Percentiles rank a stretch among this genome's conserved stretches.
Evolutionary conservation across 2,329 filamentous ascomycete genomes (phyloP).

Genomic region (Fusarium subglutinans): DNA sequence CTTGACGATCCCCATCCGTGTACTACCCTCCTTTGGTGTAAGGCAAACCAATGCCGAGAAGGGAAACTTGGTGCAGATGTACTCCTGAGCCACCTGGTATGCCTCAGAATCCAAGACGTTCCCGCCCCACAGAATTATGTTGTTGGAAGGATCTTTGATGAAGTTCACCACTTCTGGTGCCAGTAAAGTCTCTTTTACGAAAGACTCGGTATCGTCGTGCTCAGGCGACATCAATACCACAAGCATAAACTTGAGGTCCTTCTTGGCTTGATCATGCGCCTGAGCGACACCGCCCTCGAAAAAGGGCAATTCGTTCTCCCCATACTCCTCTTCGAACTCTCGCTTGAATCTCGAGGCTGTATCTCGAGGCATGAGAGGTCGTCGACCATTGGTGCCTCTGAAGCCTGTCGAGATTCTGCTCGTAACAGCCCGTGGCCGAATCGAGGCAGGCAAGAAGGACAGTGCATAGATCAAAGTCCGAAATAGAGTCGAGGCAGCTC

Average conservation of each 20-base stretch:
- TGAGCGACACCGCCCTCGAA: slow-evolving; percentile 91
- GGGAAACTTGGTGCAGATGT: slow-evolving; percentile 91
- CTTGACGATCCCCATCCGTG: slow-evolving; percentile 89
- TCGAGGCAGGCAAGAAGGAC: slow-evolving; percentile 77
- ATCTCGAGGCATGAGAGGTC: slow-evolving; percentile 84
- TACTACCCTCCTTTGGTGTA: slow-evolving; percentile 83
- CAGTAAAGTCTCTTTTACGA: slow-evolving; percentile 84
- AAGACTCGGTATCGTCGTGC: slow-evolving; percentile 88
- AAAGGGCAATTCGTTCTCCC: slow-evolving; percentile 75
- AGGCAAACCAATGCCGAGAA: slow-evolving; percentile 88
- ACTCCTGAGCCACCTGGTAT: slow-evolving; percentile 88
- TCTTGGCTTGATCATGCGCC: slow-evolving; percentile 88
- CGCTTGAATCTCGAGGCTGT: slow-evolving; percentile 88
- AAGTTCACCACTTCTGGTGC: slow-evolving; percentile 77
- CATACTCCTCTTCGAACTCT: slow-evolving; percentile 96
- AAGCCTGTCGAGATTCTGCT: slow-evolving; percentile 62
- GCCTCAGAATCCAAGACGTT: slow-evolving; percentile 93
- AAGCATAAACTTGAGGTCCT: slow-evolving; percentile 90
- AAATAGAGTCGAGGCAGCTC: slow-evolving; percentile 73
- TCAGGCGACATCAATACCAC: slow-evolving; percentile 90
- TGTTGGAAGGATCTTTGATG: slow-evolving; percentile 77
- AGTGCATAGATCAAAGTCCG: slow-evolving; percentile 80
- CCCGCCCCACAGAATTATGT: slow-evolving; percentile 90
- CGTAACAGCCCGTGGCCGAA: slow-evolving; percentile 64
- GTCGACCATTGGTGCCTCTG: slow-evolving; percentile 73